These are phyloP conservation scores for Annulohypoxylon stygium DNA, from an alignment of 495 filamentous ascomycete species.

Conservation along the genomic window DNA sequence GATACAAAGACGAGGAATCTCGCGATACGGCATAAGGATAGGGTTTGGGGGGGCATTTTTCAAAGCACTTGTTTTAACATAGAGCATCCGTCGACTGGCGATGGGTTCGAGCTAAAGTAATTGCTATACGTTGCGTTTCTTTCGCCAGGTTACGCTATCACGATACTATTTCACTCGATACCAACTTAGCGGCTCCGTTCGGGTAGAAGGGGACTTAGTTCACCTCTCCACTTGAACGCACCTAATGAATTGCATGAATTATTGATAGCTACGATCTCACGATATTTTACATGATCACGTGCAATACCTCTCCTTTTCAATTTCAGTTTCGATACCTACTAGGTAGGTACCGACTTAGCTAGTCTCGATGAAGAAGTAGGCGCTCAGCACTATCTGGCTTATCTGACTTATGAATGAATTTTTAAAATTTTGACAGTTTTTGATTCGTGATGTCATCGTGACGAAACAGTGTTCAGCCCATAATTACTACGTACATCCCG, in stretches of 20 bases:
- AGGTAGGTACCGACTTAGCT: not conserved
- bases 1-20: slow-evolving; percentile 32
- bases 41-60: not conserved
- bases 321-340: not conserved
- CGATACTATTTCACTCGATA: slow-evolving; percentile 13
- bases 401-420: not conserved
- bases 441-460: slow-evolving; percentile 4
- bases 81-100: not conserved
- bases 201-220: not conserved
- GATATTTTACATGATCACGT: not conserved
- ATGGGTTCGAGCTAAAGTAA: not conserved
- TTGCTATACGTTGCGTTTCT: not conserved
- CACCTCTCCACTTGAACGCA: not conserved
- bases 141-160: not conserved
- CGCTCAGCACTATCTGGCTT: not conserved
- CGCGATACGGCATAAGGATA: slow-evolving; percentile 20
- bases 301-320: not conserved
- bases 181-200: slow-evolving; percentile 13
- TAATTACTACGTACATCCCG: not conserved
- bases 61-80: not conserved
- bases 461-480: not conserved
- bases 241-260: slow-evolving; percentile 34
- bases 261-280: not conserved
- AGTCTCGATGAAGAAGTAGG: not conserved
- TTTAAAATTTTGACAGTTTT: not conserved